A percentile compares a stretch with the other conserved stretches of the same genome.
Conservation (phyloP, 176 grass and related monocot genomes). For the Triticum timopheevii region DNA sequence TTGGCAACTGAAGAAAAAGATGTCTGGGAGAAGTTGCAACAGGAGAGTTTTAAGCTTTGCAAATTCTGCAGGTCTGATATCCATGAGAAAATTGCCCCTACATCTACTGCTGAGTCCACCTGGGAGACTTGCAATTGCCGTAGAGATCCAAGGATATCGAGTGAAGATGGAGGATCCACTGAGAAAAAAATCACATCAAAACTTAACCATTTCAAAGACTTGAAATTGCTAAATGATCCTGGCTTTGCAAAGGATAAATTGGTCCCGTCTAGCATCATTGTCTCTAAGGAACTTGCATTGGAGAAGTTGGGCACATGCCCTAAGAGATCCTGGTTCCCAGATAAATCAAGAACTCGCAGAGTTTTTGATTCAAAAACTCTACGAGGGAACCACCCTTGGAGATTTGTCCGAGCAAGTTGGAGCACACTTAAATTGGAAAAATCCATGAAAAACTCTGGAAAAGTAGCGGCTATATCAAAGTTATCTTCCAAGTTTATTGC, state of each 20-base stretch:
- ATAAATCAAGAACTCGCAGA: constrained; percentile 37
- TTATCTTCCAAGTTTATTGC: background rate
- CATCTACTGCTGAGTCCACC: background rate
- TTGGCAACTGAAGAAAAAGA: too few species aligned
- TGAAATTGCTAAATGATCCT: background rate
- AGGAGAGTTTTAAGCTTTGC: background rate
- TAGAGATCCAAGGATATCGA: background rate
- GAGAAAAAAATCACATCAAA: background rate
- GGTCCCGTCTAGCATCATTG: background rate
- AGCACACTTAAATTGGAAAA: constrained; percentile 12
- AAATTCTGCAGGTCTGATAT: background rate
- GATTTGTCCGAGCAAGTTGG: background rate
- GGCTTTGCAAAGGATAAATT: background rate
- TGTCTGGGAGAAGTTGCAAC: background rate
- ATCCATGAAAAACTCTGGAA: constrained; percentile 20
- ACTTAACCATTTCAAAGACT: background rate
- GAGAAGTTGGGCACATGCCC: background rate
- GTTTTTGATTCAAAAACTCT: background rate
- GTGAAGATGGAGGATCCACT: background rate
- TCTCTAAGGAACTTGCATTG: background rate
- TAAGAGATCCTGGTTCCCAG: background rate
- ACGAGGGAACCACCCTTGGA: constrained; percentile 27
- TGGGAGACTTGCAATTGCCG: background rate
- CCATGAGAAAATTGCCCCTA: background rate
- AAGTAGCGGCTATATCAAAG: background rate